Conservation (phyloP, 768 basidiomycete species). For the Mycena filopes region DNA sequence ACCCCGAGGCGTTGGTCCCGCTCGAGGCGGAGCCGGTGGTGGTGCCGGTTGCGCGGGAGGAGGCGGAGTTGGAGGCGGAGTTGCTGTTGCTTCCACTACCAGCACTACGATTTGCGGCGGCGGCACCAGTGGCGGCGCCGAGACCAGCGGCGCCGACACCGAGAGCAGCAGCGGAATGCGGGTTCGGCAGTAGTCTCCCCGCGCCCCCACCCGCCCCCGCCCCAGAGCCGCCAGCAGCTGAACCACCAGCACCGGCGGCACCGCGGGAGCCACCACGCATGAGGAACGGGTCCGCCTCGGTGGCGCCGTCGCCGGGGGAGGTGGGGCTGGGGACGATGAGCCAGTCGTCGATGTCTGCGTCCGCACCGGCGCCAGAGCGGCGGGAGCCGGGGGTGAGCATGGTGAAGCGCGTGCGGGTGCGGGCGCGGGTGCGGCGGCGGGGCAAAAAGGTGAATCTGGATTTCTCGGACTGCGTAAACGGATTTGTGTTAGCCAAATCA, state of each 20-base stretch:
- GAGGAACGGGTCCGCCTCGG: slow-evolving; percentile 32
- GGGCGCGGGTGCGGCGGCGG: slow-evolving; percentile 17
- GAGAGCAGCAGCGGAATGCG: slow-evolving; percentile 6
- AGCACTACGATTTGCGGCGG: not conserved
- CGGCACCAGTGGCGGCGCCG: not conserved
- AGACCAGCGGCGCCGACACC: not conserved
- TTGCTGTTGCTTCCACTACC: not conserved
- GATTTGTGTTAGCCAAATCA: too few species aligned
- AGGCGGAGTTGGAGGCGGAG: slow-evolving; percentile 17
- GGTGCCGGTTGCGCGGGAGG: slow-evolving; percentile 22
- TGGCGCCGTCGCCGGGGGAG: slow-evolving; percentile 9
- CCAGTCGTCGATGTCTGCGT: slow-evolving; percentile 28
- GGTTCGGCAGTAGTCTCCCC: slow-evolving; percentile 24
- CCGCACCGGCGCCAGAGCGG: not conserved
- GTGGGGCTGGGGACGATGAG: not conserved
- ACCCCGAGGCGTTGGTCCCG: slow-evolving; percentile 31
- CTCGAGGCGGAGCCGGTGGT: slow-evolving; percentile 9
- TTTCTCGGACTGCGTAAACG: slow-evolving; percentile 5
- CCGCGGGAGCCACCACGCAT: not conserved
- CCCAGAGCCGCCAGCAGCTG: too few species aligned
- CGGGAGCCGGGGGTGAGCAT: slow-evolving; percentile 24
- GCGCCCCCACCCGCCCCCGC: too few species aligned
- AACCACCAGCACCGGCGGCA: too few species aligned
- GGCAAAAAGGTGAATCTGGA: slow-evolving; percentile 24
- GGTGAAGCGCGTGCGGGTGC: slow-evolving; percentile 30